phyloP scores from a whole-genome alignment of 2,329 filamentous ascomycete species.

The Metarhizium robertsii region DNA sequence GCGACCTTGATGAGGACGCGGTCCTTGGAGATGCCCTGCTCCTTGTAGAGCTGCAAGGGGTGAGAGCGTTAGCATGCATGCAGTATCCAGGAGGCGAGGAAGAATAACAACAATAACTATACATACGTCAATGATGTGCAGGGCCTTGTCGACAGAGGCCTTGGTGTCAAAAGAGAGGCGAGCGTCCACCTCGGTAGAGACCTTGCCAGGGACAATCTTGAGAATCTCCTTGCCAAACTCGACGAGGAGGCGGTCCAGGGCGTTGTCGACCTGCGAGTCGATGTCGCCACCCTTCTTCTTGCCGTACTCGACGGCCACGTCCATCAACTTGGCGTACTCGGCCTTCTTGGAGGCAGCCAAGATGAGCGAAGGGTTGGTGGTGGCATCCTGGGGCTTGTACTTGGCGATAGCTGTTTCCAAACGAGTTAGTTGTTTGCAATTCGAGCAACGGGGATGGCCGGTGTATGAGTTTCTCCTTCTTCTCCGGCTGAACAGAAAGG shows the following conservation, averaged over 20 bases:
- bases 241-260: slow-evolving; percentile 89
- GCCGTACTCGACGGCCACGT: slow-evolving; percentile 74
- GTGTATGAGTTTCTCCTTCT: background rate
- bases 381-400: slow-evolving; percentile 99
- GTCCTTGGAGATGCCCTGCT: slow-evolving; percentile 83
- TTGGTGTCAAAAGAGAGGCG: slow-evolving; percentile 92
- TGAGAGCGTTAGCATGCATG: slow-evolving; percentile 4
- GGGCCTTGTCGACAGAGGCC: slow-evolving; percentile 87
- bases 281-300: slow-evolving; percentile 62
- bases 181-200: slow-evolving; percentile 97
- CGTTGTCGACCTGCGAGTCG: slow-evolving; percentile 78
- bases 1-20: slow-evolving; percentile 98
- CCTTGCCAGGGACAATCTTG: slow-evolving; percentile 93
- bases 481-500: too few relatives aligned
- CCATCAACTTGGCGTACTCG: slow-evolving; percentile 89
- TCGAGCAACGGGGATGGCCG: background rate
- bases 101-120: too few relatives aligned
- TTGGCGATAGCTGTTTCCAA: slow-evolving; percentile 74
- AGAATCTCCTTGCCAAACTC: slow-evolving; percentile 98
- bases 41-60: slow-evolving; percentile 73
- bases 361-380: slow-evolving; percentile 98
- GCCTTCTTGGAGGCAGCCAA: slow-evolving; percentile 96
- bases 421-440: slow-evolving; percentile 14
- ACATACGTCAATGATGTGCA: slow-evolving; percentile 88
- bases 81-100: background rate